Percentiles rank a stretch among this genome's conserved stretches.
These are phyloP conservation scores for Sugiyamaella smithiae DNA, from an alignment of 805 yeast genomes.

Conservation along the genomic window DNA sequence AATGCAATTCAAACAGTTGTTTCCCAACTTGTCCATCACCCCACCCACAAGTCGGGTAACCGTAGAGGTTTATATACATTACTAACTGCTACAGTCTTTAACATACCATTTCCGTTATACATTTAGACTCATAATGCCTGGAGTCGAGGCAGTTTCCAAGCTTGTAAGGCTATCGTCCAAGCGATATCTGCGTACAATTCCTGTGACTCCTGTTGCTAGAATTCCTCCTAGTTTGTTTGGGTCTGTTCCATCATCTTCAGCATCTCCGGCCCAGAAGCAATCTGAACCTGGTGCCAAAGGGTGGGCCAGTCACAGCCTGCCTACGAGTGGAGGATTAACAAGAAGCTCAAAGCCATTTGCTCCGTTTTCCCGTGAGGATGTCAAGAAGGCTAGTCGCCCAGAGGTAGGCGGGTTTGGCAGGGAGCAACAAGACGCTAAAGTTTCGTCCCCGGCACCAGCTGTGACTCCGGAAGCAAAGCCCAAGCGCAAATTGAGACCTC, in stretches of 20 bases:
- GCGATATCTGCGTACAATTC: conserved; percentile 17
- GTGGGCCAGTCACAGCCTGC: conserved; percentile 18
- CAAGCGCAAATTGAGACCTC: conserved; percentile 66
- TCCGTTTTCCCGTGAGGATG: conserved; percentile 1
- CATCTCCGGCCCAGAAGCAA: conserved; percentile 3
- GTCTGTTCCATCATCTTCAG: conserved; percentile 16
- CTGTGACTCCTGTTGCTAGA: conserved; percentile 12
- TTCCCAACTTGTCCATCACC: conserved; percentile 2
- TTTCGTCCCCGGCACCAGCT: not conserved
- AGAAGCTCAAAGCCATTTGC: conserved; percentile 13
- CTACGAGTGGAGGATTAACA: conserved; percentile 7
- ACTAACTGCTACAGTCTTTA: not conserved
- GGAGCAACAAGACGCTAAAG: not conserved
- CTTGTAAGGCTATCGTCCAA: conserved; percentile 12
- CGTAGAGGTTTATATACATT: no score
- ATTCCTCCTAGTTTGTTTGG: conserved; percentile 14
- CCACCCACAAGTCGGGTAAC: no score
- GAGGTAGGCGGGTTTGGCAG: no score
- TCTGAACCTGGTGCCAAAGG: conserved; percentile 1
- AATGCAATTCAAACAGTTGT: not conserved
- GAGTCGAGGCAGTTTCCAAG: conserved; percentile 7
- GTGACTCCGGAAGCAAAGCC: conserved; percentile 33
- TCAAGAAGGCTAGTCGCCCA: not conserved
- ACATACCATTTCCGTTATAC: not conserved
- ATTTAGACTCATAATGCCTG: conserved; percentile 12